Conservation (phyloP, 768 basidiomycete species). For the Collybiopsis confluens region DNA sequence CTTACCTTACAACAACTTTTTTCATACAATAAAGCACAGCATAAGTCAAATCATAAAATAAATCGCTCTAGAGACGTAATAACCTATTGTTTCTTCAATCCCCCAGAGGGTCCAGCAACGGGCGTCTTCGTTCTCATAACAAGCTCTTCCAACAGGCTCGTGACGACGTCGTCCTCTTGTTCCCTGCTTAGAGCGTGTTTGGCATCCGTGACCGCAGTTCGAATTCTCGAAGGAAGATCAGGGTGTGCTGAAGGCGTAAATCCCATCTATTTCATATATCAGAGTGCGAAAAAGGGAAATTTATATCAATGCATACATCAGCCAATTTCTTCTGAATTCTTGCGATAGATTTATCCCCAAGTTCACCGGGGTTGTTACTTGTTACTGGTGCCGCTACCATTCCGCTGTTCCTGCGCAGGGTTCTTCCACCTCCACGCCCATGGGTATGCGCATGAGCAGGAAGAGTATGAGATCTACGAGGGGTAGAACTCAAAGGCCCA, state of each 20-base stretch:
- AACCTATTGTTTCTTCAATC: constrained; percentile 16
- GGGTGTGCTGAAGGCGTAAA: constrained; percentile 59
- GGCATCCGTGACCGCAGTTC: constrained; percentile 39
- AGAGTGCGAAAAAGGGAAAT: neutral
- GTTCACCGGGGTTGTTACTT: constrained; percentile 10
- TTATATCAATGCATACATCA: constrained; percentile 49
- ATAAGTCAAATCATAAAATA: neutral
- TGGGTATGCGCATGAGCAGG: constrained; percentile 27
- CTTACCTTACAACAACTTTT: constrained; percentile 11
- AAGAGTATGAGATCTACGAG: constrained; percentile 42
- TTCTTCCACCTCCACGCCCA: constrained; percentile 7
- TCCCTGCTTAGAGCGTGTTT: constrained; percentile 45
- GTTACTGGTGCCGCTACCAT: constrained; percentile 12
- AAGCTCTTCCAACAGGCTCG: constrained; percentile 56
- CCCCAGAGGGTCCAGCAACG: constrained; percentile 11
- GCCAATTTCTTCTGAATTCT: constrained; percentile 48
- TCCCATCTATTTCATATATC: constrained; percentile 53
- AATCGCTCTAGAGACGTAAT: neutral
- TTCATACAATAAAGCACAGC: neutral
- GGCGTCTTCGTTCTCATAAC: constrained; percentile 36
- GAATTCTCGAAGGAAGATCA: constrained; percentile 45
- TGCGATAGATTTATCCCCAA: neutral
- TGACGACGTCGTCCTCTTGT: constrained; percentile 62
- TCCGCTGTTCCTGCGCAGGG: no score
- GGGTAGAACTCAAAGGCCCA: constrained; percentile 23